Base-by-base conservation (phyloP, 2,329 filamentous ascomycete genomes). In the Rhinocladiella mackenziei region DNA sequence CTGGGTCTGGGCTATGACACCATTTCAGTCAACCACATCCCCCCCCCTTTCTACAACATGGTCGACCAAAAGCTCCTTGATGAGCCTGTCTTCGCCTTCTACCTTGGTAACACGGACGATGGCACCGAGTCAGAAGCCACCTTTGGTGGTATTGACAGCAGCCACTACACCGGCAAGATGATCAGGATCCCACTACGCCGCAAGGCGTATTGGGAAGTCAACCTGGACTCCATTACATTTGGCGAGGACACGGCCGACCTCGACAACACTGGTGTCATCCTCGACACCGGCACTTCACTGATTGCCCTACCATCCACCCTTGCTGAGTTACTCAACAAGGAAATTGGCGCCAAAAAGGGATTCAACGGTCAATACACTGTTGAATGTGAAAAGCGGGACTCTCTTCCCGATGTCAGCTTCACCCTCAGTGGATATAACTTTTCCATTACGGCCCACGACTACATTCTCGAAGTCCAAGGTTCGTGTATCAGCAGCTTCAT, bases 121-220 rank as follows among this genome's bases (percentile, higher is more conserved):
- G 80, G 81, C 38, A 77, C 83, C 47, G 78, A 86, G 65, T 96
- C 89, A 30, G 89, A 89, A 72, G 89, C 83, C 49, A 81, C 83
- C 56, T 98, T 98, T 57, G 91, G 91, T 67, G 91, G 91, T 56
- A 70, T 95, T 51, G 83, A 97, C 68, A 73, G 88, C 72, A 73
- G 75, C 63, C 88, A 92, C 75, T 84, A 79, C 69, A 82, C 77
- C 28, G 92, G 92, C 62, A 83, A 97, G 69, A 78, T 98, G 61
- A 86, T 83, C 65, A 94, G 89, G 68, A 88, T 98, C 58, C 92
- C 92, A 43, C 80, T 98, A 58, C 87, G 92, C 68, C 87, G 92
- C 66, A 97, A 97, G 84, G 92, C 92, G 37, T 98, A 98, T 80
- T 98, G 92, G 92, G 92, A 98, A 78, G 91, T 98, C 43, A 89